Evolutionary conservation across 1,284 basidiomycete species (phyloP), one percentile per base, ranked within the genome.

Genomic region (Cutaneotrichosporon cavernicola): DNA sequence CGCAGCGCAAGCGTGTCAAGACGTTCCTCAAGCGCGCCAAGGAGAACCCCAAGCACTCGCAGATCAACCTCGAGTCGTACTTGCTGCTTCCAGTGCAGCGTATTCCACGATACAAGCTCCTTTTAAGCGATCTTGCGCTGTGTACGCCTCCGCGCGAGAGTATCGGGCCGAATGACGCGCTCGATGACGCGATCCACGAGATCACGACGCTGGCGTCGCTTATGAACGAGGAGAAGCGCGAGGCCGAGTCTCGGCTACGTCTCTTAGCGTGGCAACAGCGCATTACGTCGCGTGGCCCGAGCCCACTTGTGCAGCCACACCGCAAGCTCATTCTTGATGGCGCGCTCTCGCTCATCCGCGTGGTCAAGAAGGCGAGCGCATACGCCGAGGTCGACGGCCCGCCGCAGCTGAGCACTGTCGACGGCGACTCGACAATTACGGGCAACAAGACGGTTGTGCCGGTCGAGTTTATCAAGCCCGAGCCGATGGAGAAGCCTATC

Each of bases 211-310:
- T 97, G 57, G 93, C 94, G 8, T 91, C 88, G 61, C 90, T 91
- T 73, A 96, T 97, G 91, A 97, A 97, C 79, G 94, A 97, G 81
- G 91, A 92, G 69, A 97, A 97, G 80, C 88, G 94, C 18, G 94
- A 97, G 72, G 86, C 91, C 4, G 94, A 97, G 81, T 92, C 91
- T 5, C 85, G 95, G 38, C 85, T 89, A 43, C 90, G 91, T 72
- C 85, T 97, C 34, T 90, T 95, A 26, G 87, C 90, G 73, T 82
- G 97, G 97, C 96, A 99, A 82, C 80, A 88, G 58, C 85, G 92
- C 70, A 97, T 99, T 73, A 85, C 89, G 50, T 92, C 92, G 31
- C 90, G 87, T 72, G 97, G 97, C 78, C 91, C 93, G 4, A 95
- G 92, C 65, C 95, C 97, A 11, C 84, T 99, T 50, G 97, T 99